Conservation (phyloP, 1,139 yeast genomes). For the Hemisphaericaspora subhashii region DNA sequence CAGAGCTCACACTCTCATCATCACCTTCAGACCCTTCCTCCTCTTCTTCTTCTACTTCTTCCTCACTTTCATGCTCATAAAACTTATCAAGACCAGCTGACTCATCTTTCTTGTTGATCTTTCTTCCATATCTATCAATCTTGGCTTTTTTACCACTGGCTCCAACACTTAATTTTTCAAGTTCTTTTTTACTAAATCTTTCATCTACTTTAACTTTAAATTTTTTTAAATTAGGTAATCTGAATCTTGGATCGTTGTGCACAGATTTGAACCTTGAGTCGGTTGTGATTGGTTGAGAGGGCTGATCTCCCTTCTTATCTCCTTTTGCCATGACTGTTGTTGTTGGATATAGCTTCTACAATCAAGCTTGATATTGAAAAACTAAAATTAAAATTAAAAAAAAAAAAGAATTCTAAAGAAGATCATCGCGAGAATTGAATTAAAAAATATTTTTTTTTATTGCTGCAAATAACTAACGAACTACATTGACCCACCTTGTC, state of each 20-base stretch:
- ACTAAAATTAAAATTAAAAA: background rate
- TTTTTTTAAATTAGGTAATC: slow-evolving; percentile 66
- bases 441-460: background rate
- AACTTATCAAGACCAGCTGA: slow-evolving; percentile 59
- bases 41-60: slow-evolving; percentile 22
- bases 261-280: slow-evolving; percentile 81
- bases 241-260: slow-evolving; percentile 87
- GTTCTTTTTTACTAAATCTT: slow-evolving; percentile 76
- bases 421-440: no score
- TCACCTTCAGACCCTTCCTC: slow-evolving; percentile 14
- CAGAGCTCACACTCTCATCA: slow-evolving; percentile 21
- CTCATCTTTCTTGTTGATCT: slow-evolving; percentile 30
- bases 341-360: background rate
- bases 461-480: background rate
- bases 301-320: slow-evolving; percentile 15
- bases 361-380: background rate
- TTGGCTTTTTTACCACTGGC: slow-evolving; percentile 51
- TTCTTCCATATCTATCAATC: slow-evolving; percentile 88
- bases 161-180: slow-evolving; percentile 56
- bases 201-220: slow-evolving; percentile 80
- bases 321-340: slow-evolving; percentile 24
- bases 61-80: slow-evolving; percentile 53
- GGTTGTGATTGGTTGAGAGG: slow-evolving; percentile 37
- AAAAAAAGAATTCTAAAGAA: slow-evolving; percentile 1
- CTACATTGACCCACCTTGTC: slow-evolving; percentile 50